A percentile compares a stretch with the other conserved stretches of the same genome.
Evolutionary conservation across 768 basidiomycete genomes (phyloP).

Genomic region (Exidia glandulosa): DNA sequence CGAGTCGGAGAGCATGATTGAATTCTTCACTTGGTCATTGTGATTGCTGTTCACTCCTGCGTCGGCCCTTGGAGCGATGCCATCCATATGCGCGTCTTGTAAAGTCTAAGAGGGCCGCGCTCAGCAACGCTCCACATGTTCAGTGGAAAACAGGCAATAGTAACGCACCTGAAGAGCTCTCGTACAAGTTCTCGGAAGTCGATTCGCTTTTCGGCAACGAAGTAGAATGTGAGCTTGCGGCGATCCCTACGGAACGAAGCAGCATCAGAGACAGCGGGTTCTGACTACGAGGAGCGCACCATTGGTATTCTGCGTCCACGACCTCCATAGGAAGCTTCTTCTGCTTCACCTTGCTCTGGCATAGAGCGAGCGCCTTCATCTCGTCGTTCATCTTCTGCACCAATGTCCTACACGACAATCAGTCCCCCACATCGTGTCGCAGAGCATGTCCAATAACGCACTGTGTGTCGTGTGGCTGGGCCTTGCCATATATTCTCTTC

Average conservation of each 20-base stretch:
- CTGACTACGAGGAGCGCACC: conserved; percentile 38
- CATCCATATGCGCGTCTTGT: conserved; percentile 96
- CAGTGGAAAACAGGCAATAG: neutral
- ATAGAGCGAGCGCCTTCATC: conserved; percentile 80
- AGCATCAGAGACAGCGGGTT: neutral
- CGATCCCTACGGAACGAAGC: conserved; percentile 58
- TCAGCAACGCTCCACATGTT: neutral
- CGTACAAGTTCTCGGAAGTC: conserved; percentile 94
- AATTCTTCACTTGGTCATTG: neutral
- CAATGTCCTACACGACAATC: conserved; percentile 41
- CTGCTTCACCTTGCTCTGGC: conserved; percentile 83
- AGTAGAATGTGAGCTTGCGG: conserved; percentile 97
- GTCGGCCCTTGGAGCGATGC: conserved; percentile 38
- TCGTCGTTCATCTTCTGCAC: conserved; percentile 83
- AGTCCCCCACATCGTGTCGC: conserved; percentile 2
- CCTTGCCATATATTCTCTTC: conserved; percentile 92
- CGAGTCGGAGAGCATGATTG: neutral
- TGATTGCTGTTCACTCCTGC: neutral
- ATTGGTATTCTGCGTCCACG: conserved; percentile 97
- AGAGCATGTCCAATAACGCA: conserved; percentile 24
- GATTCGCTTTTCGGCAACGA: conserved; percentile 89
- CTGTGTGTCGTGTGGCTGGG: conserved; percentile 73
- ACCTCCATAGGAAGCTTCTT: conserved; percentile 98
- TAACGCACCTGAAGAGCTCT: conserved; percentile 77
- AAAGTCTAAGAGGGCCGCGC: conserved; percentile 38